A percentile compares a stretch with the other conserved stretches of the same genome.
Evolutionary conservation across 352 stramenopile species (phyloP).

Genomic region (Globisporangium radiosum): DNA sequence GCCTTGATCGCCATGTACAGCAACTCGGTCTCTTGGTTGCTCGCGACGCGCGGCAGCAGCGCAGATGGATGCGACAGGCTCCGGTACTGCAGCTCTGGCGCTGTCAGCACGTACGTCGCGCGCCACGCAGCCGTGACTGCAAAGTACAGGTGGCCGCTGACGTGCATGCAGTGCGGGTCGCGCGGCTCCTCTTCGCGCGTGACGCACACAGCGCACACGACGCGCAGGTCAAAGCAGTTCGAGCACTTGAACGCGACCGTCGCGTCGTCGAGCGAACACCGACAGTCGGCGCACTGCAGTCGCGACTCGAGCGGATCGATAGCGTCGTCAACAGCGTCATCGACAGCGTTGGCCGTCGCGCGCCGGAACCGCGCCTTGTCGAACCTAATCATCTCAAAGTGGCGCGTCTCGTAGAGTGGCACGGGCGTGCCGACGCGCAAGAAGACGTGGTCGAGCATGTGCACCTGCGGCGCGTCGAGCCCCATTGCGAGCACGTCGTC

Average conservation of each 20-base stretch:
- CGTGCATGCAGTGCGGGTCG: conserved; percentile 46
- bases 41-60: conserved; percentile 46
- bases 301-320: neutral
- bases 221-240: conserved; percentile 44
- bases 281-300: conserved; percentile 25
- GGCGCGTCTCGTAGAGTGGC: conserved; percentile 50
- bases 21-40: conserved; percentile 46
- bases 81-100: conserved; percentile 24
- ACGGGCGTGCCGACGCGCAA: conserved; percentile 53
- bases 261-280: conserved; percentile 21
- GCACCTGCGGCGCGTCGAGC: conserved; percentile 11
- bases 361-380: conserved; percentile 15
- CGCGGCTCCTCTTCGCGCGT: conserved; percentile 35
- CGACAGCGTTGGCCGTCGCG: neutral
- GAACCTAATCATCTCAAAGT: conserved; percentile 32
- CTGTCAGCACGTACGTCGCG: conserved; percentile 19
- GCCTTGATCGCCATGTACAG: conserved; percentile 61
- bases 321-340: conserved; percentile 5
- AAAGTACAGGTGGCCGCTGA: conserved; percentile 63
- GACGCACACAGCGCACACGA: conserved; percentile 47
- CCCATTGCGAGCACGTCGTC: conserved; percentile 8
- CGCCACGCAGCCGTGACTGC: conserved; percentile 43
- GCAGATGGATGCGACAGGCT: conserved; percentile 42
- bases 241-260: conserved; percentile 52
- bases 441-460: conserved; percentile 56